phyloP scores from a whole-genome alignment of 805 yeast species.

The Teunomyces funiuensis region DNA sequence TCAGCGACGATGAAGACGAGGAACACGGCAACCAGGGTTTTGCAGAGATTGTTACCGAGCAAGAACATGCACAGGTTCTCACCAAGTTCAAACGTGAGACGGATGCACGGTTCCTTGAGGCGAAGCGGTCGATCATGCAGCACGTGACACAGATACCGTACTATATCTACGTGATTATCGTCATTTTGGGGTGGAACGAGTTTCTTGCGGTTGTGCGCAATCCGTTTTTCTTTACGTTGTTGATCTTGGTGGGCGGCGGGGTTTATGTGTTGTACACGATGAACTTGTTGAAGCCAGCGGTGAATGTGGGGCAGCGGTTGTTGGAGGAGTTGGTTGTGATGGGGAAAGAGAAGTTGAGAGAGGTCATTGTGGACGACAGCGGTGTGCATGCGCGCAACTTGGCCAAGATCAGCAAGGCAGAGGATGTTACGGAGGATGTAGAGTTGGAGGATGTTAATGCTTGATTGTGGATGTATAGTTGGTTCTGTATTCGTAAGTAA shows the following conservation, averaged over 20 bases:
- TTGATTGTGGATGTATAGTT: neutral
- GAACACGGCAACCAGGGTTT: constrained; percentile 24
- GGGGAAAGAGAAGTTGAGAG: constrained; percentile 60
- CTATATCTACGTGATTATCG: constrained; percentile 70
- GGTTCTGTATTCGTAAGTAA: neutral
- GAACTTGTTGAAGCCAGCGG: constrained; percentile 76
- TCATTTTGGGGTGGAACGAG: constrained; percentile 93
- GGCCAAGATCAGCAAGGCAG: neutral
- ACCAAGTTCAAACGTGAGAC: constrained; percentile 69
- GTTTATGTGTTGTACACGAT: constrained; percentile 65
- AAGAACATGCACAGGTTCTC: constrained; percentile 43
- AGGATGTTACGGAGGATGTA: neutral
- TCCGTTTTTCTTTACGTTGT: constrained; percentile 73
- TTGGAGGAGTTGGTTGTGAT: constrained; percentile 55
- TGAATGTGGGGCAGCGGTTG: constrained; percentile 57
- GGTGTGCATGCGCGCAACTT: constrained; percentile 1
- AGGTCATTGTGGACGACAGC: constrained; percentile 53
- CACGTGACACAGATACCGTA: constrained; percentile 79
- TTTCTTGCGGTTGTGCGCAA: constrained; percentile 83
- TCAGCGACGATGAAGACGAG: constrained; percentile 26
- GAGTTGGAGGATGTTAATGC: neutral
- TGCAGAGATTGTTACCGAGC: constrained; percentile 4
- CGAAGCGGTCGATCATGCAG: constrained; percentile 81
- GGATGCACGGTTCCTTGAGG: constrained; percentile 79
- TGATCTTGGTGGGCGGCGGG: constrained; percentile 58